phyloP scores from a whole-genome alignment of 2,329 filamentous ascomycete species.

The Sporothrix brunneoviolacea region DNA sequence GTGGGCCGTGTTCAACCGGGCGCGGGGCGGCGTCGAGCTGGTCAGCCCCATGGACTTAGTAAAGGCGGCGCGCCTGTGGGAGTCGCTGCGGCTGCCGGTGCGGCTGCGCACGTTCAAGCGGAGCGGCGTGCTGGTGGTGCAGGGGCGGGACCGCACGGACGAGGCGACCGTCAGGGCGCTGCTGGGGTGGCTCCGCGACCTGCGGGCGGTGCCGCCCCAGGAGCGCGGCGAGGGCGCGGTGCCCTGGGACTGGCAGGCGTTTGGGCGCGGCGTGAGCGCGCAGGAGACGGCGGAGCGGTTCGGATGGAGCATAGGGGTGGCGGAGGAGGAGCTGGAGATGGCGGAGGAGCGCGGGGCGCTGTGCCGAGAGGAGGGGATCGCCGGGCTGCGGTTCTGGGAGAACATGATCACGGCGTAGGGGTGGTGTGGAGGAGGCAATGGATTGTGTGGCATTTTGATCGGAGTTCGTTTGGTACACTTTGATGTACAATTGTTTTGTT shows the following conservation, averaged over 20 bases:
- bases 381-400: conserved; percentile 89
- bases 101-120: conserved; percentile 75
- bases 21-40: conserved; percentile 86
- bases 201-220: conserved; percentile 57
- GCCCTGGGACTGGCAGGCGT: conserved; percentile 68
- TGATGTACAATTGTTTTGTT: too few species aligned
- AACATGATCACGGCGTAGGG: conserved; percentile 49
- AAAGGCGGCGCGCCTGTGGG: conserved; percentile 83
- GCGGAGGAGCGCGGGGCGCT: conserved; percentile 83
- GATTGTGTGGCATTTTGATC: too few species aligned
- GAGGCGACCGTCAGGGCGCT: conserved; percentile 78
- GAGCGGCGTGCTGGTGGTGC: conserved; percentile 89
- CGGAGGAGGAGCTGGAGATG: conserved; percentile 94
- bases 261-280: conserved; percentile 80
- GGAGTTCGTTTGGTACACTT: too few species aligned
- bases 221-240: conserved; percentile 35
- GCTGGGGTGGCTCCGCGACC: conserved; percentile 67
- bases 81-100: conserved; percentile 77
- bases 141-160: conserved; percentile 80
- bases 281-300: conserved; percentile 85
- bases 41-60: conserved; percentile 89
- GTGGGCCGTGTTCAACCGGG: conserved; percentile 92
- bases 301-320: conserved; percentile 95
- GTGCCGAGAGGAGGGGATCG: conserved; percentile 85
- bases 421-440: too few species aligned